phyloP scores from a whole-genome alignment of 2,329 filamentous ascomycete species.

The Alternaria gansuensis region DNA sequence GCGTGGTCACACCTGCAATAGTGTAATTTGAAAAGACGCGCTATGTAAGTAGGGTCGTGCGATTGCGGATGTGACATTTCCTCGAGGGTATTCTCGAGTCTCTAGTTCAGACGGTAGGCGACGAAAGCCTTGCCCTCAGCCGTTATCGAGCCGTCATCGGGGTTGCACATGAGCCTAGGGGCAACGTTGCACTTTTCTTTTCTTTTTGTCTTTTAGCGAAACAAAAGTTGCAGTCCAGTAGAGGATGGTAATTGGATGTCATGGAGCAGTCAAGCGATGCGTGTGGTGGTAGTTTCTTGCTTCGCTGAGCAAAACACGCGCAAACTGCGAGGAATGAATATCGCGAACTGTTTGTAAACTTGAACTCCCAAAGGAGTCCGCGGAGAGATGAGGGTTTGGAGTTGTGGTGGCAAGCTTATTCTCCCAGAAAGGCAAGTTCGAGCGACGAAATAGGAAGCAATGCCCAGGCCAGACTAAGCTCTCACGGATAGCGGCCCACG shows the following conservation, averaged over 20 bases:
- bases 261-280: conserved; percentile 1
- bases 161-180: conserved; percentile 9
- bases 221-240: conserved; percentile 3
- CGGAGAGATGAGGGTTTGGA: background rate
- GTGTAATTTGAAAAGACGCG: conserved; percentile 3
- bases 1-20: conserved; percentile 10
- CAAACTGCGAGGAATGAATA: background rate
- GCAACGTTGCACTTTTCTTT: conserved; percentile 15
- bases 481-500: conserved; percentile 29
- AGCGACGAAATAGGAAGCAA: conserved; percentile 29
- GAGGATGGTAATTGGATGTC: background rate
- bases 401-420: conserved; percentile 24
- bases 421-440: conserved; percentile 30
- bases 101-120: background rate
- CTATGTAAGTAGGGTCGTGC: conserved; percentile 6
- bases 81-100: conserved; percentile 19
- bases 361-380: background rate
- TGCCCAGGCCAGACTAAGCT: conserved; percentile 30
- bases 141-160: conserved; percentile 9
- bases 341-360: background rate
- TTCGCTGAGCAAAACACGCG: background rate
- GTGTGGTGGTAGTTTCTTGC: background rate
- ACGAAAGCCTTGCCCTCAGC: conserved; percentile 8
- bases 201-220: background rate
- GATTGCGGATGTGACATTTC: conserved; percentile 17